A percentile compares a stretch with the other conserved stretches of the same genome.
phyloP scores from a whole-genome alignment of 2,329 filamentous ascomycete species.

The Alternaria sp. region DNA sequence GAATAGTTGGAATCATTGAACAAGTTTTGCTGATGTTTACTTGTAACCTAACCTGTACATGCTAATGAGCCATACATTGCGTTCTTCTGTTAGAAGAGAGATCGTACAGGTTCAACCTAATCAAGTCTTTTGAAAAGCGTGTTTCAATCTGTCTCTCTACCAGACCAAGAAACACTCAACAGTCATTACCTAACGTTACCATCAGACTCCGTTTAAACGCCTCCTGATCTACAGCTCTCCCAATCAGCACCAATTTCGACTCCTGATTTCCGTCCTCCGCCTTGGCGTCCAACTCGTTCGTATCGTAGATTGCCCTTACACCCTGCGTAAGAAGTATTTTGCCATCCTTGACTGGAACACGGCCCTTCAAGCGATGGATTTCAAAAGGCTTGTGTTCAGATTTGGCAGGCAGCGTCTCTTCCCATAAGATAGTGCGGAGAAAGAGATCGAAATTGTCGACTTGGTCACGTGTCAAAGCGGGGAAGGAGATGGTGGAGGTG shows the following conservation, averaged over 20 bases:
- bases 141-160: too few relatives aligned
- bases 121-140: too few relatives aligned
- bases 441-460: conserved; percentile 76
- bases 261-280: conserved; percentile 1
- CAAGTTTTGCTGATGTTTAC: background rate
- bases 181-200: conserved; percentile 1
- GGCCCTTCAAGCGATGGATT: conserved; percentile 87
- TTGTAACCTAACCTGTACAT: background rate
- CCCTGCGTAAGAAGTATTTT: conserved; percentile 82
- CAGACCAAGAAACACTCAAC: background rate
- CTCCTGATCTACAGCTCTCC: conserved; percentile 39
- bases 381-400: conserved; percentile 65
- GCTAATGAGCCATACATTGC: too few relatives aligned
- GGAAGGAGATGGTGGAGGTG: conserved; percentile 76
- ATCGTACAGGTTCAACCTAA: too few relatives aligned
- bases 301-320: conserved; percentile 92
- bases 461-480: conserved; percentile 65
- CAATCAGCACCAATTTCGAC: conserved; percentile 47
- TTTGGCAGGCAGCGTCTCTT: conserved; percentile 65
- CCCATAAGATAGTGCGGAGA: conserved; percentile 87
- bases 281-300: conserved; percentile 66
- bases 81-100: too few relatives aligned
- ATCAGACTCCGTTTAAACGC: conserved; percentile 26
- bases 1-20: background rate
- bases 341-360: conserved; percentile 71